Conservation (phyloP, 768 basidiomycete genomes). For the Agaricus sinodeliciosus region DNA sequence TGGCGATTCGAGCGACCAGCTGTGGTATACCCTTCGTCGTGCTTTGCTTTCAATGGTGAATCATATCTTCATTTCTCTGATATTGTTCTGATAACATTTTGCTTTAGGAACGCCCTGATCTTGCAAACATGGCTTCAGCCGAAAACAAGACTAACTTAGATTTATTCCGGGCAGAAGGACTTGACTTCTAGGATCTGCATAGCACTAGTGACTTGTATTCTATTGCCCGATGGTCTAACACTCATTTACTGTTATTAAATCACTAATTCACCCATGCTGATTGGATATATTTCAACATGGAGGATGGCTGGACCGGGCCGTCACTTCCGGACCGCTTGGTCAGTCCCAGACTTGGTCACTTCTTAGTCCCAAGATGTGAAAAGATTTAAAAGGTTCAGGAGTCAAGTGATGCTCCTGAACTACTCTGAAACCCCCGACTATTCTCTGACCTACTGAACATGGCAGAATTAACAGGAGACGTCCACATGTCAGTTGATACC, state of each 20-base stretch:
- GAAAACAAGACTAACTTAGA: conserved; percentile 58
- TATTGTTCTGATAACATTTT: conserved; percentile 7
- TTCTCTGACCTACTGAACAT: not conserved
- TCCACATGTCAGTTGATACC: conserved; percentile 43
- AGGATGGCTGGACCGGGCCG: no score
- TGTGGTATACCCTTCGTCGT: conserved; percentile 87
- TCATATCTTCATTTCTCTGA: conserved; percentile 3
- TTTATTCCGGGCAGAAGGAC: conserved; percentile 74
- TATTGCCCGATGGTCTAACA: not conserved
- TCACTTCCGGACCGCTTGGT: no score
- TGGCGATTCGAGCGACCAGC: conserved; percentile 70
- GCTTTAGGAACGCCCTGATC: conserved; percentile 66
- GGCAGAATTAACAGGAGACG: conserved; percentile 25
- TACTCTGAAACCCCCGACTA: no score
- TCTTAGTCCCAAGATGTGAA: not conserved
- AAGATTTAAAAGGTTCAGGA: not conserved
- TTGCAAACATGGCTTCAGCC: conserved; percentile 69
- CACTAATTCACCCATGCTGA: conserved; percentile 1
- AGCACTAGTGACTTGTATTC: conserved; percentile 4
- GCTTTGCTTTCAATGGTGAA: conserved; percentile 77
- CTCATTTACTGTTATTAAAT: not conserved
- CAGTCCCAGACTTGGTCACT: not conserved
- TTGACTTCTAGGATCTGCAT: conserved; percentile 65
- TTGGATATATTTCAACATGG: not conserved
- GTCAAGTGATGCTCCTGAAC: not conserved